Conservation (phyloP, 306 rosid species). For the Quercus wislizeni region DNA sequence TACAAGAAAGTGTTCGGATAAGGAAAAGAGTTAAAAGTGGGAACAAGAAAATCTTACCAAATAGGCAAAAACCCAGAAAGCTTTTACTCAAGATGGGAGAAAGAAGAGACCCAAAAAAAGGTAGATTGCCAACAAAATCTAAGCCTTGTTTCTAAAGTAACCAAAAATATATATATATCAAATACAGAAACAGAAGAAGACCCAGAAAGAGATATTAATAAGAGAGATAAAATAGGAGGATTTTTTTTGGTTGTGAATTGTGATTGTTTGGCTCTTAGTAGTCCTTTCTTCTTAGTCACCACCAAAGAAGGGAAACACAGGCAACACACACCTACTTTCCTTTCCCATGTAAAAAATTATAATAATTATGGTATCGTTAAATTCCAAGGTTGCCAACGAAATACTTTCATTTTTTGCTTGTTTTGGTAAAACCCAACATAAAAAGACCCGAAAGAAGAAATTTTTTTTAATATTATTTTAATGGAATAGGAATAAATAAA, state of each 20-base stretch:
- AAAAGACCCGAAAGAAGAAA: conserved; percentile 1
- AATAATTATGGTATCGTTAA: neutral
- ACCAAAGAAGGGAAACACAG: neutral
- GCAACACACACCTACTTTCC: conserved; percentile 11
- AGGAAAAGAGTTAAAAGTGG: conserved; percentile 6
- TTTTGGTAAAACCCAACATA: conserved; percentile 44
- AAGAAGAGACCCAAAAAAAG: conserved; percentile 1
- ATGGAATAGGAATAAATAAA: neutral
- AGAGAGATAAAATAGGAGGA: too few relatives aligned
- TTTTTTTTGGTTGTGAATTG: neutral
- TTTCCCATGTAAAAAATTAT: conserved; percentile 7
- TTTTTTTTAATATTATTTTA: neutral
- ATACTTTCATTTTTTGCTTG: conserved; percentile 42
- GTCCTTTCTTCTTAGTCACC: conserved; percentile 1
- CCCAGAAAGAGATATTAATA: neutral
- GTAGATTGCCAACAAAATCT: neutral
- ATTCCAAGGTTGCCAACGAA: neutral
- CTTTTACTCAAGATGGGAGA: neutral
- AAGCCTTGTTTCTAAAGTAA: neutral
- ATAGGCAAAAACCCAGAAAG: neutral
- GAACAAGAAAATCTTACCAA: neutral
- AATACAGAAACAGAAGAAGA: neutral
- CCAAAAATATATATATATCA: neutral
- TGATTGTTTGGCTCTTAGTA: neutral
- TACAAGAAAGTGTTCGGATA: conserved; percentile 10